Conservation (phyloP, 2,329 filamentous ascomycete genomes). For the Aspergillus jensenii region DNA sequence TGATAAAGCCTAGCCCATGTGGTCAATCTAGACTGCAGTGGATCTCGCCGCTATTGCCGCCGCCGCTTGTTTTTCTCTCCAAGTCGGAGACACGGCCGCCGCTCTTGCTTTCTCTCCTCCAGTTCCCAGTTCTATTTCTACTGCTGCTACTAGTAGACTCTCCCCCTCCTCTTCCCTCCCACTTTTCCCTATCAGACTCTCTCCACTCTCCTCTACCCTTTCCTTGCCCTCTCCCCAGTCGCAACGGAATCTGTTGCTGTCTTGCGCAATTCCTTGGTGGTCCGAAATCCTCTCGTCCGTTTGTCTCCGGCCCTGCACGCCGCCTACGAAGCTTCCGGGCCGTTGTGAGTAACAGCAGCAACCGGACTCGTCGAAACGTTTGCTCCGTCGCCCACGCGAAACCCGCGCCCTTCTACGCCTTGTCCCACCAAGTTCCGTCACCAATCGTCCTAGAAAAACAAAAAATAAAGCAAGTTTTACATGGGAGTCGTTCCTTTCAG, state of each 20-base stretch:
- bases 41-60: slow-evolving; percentile 25
- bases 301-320: slow-evolving; percentile 7
- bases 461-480: not conserved
- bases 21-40: slow-evolving; percentile 6
- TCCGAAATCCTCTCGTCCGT: slow-evolving; percentile 13
- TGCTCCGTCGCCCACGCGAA: slow-evolving; percentile 29
- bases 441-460: not conserved
- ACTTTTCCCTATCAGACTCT: not conserved
- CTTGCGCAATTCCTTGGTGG: slow-evolving; percentile 10
- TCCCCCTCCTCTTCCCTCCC: not conserved
- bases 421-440: slow-evolving; percentile 1
- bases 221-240: slow-evolving; percentile 2
- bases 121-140: not conserved
- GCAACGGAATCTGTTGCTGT: not conserved
- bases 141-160: not conserved
- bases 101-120: slow-evolving; percentile 5
- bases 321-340: slow-evolving; percentile 14
- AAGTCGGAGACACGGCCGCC: slow-evolving; percentile 7
- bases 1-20: not conserved
- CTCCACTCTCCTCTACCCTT: slow-evolving; percentile 3
- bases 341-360: slow-evolving; percentile 19
- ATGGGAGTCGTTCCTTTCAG: not conserved
- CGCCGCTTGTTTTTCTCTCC: slow-evolving; percentile 17
- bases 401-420: slow-evolving; percentile 34
- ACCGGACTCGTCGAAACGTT: slow-evolving; percentile 26